Conservation (phyloP, 2,329 filamentous ascomycete species). For the Aureobasidium sp. region DNA sequence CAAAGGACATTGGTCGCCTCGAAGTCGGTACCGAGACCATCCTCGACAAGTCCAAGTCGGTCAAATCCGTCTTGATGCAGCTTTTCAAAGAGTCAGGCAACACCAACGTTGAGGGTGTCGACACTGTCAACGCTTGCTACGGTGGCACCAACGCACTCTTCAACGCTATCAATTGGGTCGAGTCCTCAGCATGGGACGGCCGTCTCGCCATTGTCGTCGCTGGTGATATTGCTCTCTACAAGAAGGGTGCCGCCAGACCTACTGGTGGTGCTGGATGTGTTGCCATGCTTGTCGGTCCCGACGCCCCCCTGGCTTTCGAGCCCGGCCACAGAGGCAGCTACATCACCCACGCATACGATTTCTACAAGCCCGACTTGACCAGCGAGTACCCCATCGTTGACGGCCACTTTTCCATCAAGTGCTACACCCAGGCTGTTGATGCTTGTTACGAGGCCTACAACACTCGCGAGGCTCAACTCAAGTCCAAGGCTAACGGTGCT, state of each 20-base stretch:
- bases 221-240: constrained; percentile 49
- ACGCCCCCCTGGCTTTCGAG: constrained; percentile 46
- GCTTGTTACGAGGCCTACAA: constrained; percentile 50
- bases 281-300: constrained; percentile 47
- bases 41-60: constrained; percentile 50
- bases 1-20: constrained; percentile 44
- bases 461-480: constrained; percentile 40
- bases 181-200: constrained; percentile 49
- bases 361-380: constrained; percentile 50
- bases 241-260: constrained; percentile 47
- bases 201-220: constrained; percentile 47
- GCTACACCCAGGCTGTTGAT: constrained; percentile 48
- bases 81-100: constrained; percentile 46
- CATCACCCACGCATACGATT: constrained; percentile 48
- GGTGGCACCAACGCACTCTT: constrained; percentile 49
- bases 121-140: constrained; percentile 50
- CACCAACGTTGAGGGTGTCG: constrained; percentile 48
- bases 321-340: constrained; percentile 45
- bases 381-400: constrained; percentile 49
- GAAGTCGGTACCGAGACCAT: constrained; percentile 50
- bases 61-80: constrained; percentile 50
- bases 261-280: constrained; percentile 49
- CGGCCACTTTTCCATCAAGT: constrained; percentile 47
- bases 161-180: constrained; percentile 49
- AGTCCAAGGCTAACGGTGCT: constrained; percentile 35